Evolutionary conservation across 1,139 yeast genomes (phyloP).

Genomic region (Trichomonascaceae sp.): DNA sequence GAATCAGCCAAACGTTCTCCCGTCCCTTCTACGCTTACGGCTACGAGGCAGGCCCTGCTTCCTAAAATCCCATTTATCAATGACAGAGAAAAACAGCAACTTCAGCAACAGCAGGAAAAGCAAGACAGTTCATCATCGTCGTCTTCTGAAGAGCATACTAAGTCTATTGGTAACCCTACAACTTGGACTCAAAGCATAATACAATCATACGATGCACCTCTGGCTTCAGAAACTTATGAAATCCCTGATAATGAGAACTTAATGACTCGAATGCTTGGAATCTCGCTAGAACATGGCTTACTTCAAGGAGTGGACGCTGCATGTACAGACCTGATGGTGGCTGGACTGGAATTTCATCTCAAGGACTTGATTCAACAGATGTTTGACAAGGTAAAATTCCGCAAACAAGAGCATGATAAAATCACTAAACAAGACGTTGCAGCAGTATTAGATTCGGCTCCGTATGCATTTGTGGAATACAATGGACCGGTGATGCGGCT

Average conservation of each 20-base stretch:
- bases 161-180: constrained; percentile 43
- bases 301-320: constrained; percentile 70
- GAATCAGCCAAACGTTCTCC: constrained; percentile 77
- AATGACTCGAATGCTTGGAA: constrained; percentile 67
- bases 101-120: constrained; percentile 6
- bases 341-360: constrained; percentile 76
- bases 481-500: constrained; percentile 30
- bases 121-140: constrained; percentile 6
- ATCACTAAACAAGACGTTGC: constrained; percentile 32
- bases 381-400: constrained; percentile 42
- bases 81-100: constrained; percentile 32
- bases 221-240: constrained; percentile 72
- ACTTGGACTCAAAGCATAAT: constrained; percentile 93
- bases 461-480: constrained; percentile 30
- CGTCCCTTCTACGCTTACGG: constrained; percentile 67
- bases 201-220: constrained; percentile 81
- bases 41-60: constrained; percentile 75
- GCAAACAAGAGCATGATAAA: constrained; percentile 14
- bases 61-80: constrained; percentile 81
- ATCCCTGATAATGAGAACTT: constrained; percentile 75
- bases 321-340: constrained; percentile 66
- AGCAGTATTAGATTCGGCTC: constrained; percentile 27
- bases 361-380: constrained; percentile 70
- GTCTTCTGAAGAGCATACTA: constrained; percentile 15
- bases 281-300: constrained; percentile 88